Evolutionary conservation across 352 stramenopile species (phyloP), one percentile per base, ranked within the genome.

Genomic region (Globisporangium iwayamae): DNA sequence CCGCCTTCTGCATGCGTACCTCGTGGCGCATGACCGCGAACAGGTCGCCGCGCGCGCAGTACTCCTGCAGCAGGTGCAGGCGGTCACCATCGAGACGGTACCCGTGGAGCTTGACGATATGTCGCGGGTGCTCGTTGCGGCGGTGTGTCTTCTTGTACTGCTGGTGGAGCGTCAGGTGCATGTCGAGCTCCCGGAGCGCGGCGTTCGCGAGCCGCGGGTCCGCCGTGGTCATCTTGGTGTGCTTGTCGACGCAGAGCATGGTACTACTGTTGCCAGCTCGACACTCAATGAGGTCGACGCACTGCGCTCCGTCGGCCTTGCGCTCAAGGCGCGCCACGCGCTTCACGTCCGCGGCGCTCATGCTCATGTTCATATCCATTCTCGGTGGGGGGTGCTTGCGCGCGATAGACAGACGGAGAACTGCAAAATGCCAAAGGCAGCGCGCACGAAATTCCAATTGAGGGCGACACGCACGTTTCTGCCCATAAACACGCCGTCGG

Each of bases 1-100:
- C 75, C 0, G 79, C 76, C n/a, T 67, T 73, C 55, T 80, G 55
- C 50, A 83, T 68, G 13, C 79, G 74, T 58, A 60, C 56, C 63
- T 93, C 80, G 36, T 78, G 69, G 54, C 78, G 71, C 56, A 84
- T 70, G 54, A 86, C 66, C 20, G 73, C 60, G 45, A 91, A 77
- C 32, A 92, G 66, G 43, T 94, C 85, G 16, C 83, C 85, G 10
- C 72, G 67, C 2, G 68, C 69, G 60, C 83, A 94, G 66, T 87
- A 79, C 66, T 93, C 81, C n/a, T 87, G 69, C 8, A 89, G 34
- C 18, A 89, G 39, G 32, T 91, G 84, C 20, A 93, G 75, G 18
- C 77, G 71, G 45, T 86, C 75, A 50, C 69, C 74, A 38, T 86
- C 66, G 5, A 93, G 70, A 6, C 38, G 68, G 65, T 87, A 81